phyloP scores from a whole-genome alignment of 768 basidiomycete species.

The Xerocomellus dryophilus region DNA sequence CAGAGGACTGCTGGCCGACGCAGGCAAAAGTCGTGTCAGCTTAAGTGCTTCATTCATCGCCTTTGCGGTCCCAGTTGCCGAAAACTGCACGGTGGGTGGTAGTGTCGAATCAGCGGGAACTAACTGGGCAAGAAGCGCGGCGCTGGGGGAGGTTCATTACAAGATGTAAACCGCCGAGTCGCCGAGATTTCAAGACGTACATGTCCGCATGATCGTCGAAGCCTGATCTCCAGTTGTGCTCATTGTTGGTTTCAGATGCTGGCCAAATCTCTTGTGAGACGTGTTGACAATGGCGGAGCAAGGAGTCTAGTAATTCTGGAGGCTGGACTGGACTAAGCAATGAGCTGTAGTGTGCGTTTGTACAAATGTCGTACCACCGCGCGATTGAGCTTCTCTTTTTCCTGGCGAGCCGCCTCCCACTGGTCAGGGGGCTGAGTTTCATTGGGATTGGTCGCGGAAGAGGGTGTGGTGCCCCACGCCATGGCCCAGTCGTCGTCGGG shows the following conservation, averaged over 20 bases:
- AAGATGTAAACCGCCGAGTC: neutral
- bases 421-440: slow-evolving; percentile 43
- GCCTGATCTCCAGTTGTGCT: slow-evolving; percentile 39
- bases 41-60: slow-evolving; percentile 59
- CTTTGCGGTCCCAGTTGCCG: slow-evolving; percentile 55
- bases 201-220: slow-evolving; percentile 52
- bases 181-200: slow-evolving; percentile 41
- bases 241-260: slow-evolving; percentile 22
- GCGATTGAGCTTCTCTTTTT: slow-evolving; percentile 58
- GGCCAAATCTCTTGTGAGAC: slow-evolving; percentile 56
- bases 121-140: slow-evolving; percentile 39
- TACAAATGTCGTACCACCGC: slow-evolving; percentile 53
- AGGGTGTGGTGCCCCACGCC: slow-evolving; percentile 36
- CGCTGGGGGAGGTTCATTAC: slow-evolving; percentile 32
- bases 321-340: slow-evolving; percentile 45
- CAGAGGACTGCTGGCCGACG: slow-evolving; percentile 61
- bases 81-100: slow-evolving; percentile 47
- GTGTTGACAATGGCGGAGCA: slow-evolving; percentile 53
- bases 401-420: slow-evolving; percentile 61
- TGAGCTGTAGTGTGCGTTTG: slow-evolving; percentile 14
- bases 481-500: slow-evolving; percentile 37
- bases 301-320: slow-evolving; percentile 58
- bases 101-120: slow-evolving; percentile 52
- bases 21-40: slow-evolving; percentile 56
- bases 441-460: slow-evolving; percentile 23